Conservation (phyloP, 176 grass and related monocot species). For the Bothriochloa decipiens region DNA sequence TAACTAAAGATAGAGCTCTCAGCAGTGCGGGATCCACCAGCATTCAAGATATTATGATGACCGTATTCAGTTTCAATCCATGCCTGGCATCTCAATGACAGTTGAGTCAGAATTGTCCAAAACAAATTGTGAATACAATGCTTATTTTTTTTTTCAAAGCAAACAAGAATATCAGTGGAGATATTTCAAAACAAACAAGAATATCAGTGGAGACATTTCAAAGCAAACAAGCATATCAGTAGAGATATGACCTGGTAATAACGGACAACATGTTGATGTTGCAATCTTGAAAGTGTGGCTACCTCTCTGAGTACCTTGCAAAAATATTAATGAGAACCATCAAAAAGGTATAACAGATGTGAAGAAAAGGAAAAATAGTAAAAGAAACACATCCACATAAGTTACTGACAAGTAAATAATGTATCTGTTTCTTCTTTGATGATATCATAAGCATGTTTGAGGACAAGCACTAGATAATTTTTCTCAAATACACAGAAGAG, state of each 20-base stretch:
- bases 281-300: conserved; percentile 86
- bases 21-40: conserved; percentile 56
- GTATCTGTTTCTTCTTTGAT: not conserved
- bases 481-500: not conserved
- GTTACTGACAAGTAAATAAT: not conserved
- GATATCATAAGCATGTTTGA: not conserved
- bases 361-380: conserved; percentile 18
- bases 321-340: conserved; percentile 62
- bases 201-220: conserved; percentile 5
- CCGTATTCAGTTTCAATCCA: conserved; percentile 97
- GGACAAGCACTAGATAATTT: not conserved
- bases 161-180: conserved; percentile 33
- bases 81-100: conserved; percentile 62
- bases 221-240: conserved; percentile 32
- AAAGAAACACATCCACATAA: not conserved
- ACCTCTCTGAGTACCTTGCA: conserved; percentile 91
- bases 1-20: conserved; percentile 73
- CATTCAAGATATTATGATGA: conserved; percentile 60
- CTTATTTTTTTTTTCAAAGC: not conserved
- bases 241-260: conserved; percentile 82
- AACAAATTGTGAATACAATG: conserved; percentile 35
- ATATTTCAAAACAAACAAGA: conserved; percentile 27
- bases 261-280: conserved; percentile 97
- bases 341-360: conserved; percentile 36
- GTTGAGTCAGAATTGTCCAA: conserved; percentile 27